Evolutionary conservation across 2,329 filamentous ascomycete species (phyloP), one percentile per base, ranked within the genome.

Genomic region (Xylariaceae sp.): DNA sequence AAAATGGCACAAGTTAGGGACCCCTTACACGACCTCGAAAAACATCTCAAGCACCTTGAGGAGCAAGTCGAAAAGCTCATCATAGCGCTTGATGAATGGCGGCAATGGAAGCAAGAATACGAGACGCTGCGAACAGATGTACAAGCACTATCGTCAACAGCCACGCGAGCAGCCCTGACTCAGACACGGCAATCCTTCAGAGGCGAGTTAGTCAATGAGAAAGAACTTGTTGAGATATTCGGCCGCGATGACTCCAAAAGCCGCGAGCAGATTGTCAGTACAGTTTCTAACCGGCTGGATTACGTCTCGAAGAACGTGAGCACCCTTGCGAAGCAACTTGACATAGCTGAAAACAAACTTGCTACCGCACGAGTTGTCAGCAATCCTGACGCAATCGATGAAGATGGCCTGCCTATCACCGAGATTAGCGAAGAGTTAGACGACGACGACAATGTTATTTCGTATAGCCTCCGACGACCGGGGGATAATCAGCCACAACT

Each of bases 351-450:
- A 73, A 82, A 87, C 60, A 89, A 89, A 67, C 77, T 94, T 45
- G 84, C 86, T 14, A 85, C 85, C 8, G 80, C 88, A 9, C 79
- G 85, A 8, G 76, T 86, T 3, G 74, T 85, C 39, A 83, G 81
- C 53, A 81, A 87, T 21, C 83, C 87, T 0, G 85, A 87, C 51
- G 79, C 82, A 40, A 79, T 78, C 49, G 86, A 89, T 58, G 88
- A 90, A 58, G 86, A 87, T 11, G 87, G 87, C 1, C 78, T 92
- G 48, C 90, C 92, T 0, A 84, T 98, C 56, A 93, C 90, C 28
- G 95, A 98, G 67, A 98, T 99, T 63, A 80, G 92, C 52, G 95
- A 99, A 74, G 87, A 96, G 76, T 79, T 98, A 21, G 95, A 98
- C 69, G 93, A 97, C 7, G 85, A 96, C 9, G 95, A 88, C 53